Percentiles rank a stretch among this genome's conserved stretches.
Evolutionary conservation across 202 grass and related monocot species (phyloP).

Genomic region (Digitaria exilis): DNA sequence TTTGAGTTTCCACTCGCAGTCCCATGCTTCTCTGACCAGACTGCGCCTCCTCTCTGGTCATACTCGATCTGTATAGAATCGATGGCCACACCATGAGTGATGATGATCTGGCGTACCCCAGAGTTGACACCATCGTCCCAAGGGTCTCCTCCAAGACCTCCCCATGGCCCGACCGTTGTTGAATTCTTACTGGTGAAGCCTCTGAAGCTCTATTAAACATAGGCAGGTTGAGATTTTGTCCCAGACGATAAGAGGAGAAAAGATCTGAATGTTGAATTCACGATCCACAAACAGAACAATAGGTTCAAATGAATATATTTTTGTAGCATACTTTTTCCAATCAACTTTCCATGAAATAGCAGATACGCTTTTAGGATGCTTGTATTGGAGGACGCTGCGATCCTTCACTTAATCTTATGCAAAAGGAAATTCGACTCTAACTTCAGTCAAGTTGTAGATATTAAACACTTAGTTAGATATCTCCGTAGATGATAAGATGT

Average conservation of each 20-base stretch:
- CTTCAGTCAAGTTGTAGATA: not conserved
- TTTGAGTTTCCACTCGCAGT: constrained; percentile 34
- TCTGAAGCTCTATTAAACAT: constrained; percentile 46
- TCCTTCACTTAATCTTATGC: not conserved
- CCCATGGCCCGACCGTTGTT: constrained; percentile 52
- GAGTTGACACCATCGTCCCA: constrained; percentile 60
- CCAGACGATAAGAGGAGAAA: not conserved
- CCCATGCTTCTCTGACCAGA: constrained; percentile 59
- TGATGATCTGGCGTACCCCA: constrained; percentile 44
- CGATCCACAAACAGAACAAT: not conserved
- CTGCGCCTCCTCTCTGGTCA: constrained; percentile 40
- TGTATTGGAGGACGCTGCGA: not conserved
- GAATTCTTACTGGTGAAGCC: constrained; percentile 37
- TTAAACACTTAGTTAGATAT: not conserved
- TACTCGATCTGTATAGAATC: constrained; percentile 57
- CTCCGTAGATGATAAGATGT: not conserved
- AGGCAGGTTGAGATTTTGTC: not conserved
- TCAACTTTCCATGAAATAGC: not conserved
- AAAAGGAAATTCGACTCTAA: not conserved
- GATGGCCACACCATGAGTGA: constrained; percentile 46
- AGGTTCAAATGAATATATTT: not conserved
- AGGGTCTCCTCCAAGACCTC: constrained; percentile 50
- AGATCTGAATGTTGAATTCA: not conserved
- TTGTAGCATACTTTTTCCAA: not conserved
- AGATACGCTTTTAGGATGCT: not conserved